phyloP scores from a whole-genome alignment of 1,284 basidiomycete species.

The Boletus sp. region DNA sequence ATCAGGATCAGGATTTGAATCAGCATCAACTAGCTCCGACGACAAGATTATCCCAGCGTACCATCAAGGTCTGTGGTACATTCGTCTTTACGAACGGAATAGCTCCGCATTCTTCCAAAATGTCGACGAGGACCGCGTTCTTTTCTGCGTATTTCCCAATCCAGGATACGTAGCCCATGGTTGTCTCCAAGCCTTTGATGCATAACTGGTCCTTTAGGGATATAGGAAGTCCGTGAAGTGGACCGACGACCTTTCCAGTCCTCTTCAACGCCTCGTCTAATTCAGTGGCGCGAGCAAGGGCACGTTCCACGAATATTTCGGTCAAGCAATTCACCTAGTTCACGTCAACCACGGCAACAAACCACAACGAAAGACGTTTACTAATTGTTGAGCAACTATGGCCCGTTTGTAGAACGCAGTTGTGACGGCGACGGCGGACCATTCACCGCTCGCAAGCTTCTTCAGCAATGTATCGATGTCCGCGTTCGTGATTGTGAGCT shows the following conservation, averaged over 20 bases:
- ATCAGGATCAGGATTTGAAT: neutral
- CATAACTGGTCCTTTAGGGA: slow-evolving; percentile 59
- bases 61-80: slow-evolving; percentile 65
- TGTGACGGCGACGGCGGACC: slow-evolving; percentile 46
- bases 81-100: slow-evolving; percentile 70
- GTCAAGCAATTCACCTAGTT: slow-evolving; percentile 52
- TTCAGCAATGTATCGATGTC: slow-evolving; percentile 38
- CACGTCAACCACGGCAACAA: slow-evolving; percentile 18
- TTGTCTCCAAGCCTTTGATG: slow-evolving; percentile 51
- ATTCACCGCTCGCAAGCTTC: slow-evolving; percentile 39
- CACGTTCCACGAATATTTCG: slow-evolving; percentile 52
- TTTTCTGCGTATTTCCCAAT: slow-evolving; percentile 51
- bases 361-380: slow-evolving; percentile 17
- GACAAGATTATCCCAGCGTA: slow-evolving; percentile 18
- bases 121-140: slow-evolving; percentile 57
- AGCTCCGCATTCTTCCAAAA: slow-evolving; percentile 58
- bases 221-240: slow-evolving; percentile 60
- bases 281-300: slow-evolving; percentile 47
- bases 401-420: slow-evolving; percentile 59
- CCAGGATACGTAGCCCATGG: slow-evolving; percentile 64
- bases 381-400: slow-evolving; percentile 57
- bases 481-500: slow-evolving; percentile 50
- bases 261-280: slow-evolving; percentile 46
- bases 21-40: neutral
- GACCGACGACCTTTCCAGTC: slow-evolving; percentile 49